Percentiles rank a stretch among this genome's conserved stretches.
phyloP scores from a whole-genome alignment of 2,329 filamentous ascomycete genomes.

The Alternaria tenuissima region DNA sequence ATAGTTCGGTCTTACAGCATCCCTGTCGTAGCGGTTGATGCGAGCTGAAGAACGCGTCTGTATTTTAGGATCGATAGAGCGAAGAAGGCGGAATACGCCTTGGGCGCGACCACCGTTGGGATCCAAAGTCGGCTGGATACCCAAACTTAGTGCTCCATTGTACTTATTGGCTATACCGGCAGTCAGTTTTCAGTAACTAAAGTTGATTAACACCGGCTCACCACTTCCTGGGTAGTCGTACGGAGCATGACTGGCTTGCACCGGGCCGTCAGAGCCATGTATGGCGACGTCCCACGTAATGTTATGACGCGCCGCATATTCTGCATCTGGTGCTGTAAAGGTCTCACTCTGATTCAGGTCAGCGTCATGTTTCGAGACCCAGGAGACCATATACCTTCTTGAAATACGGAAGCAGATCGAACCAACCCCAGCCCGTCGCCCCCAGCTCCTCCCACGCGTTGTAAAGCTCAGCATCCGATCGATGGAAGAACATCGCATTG shows the following conservation, averaged over 20 bases:
- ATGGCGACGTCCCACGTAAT: conserved; percentile 32
- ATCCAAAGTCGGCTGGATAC: conserved; percentile 24
- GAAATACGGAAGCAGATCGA: conserved; percentile 53
- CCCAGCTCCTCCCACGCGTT: conserved; percentile 66
- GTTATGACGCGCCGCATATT: conserved; percentile 24
- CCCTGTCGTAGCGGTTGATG: conserved; percentile 42
- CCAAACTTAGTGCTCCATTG: conserved; percentile 22
- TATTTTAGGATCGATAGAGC: conserved; percentile 37
- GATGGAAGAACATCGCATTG: conserved; percentile 49
- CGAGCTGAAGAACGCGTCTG: conserved; percentile 42
- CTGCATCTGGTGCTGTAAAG: conserved; percentile 26
- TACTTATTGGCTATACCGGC: conserved; percentile 27
- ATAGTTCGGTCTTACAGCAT: conserved; percentile 39
- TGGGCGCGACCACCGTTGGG: conserved; percentile 34
- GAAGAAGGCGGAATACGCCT: conserved; percentile 44
- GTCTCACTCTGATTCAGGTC: conserved; percentile 28
- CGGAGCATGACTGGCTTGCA: conserved; percentile 33
- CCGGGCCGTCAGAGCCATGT: conserved; percentile 31
- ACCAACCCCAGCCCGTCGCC: conserved; percentile 66
- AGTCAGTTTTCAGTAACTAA: not conserved
- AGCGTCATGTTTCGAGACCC: conserved; percentile 52
- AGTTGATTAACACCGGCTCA: conserved; percentile 5
- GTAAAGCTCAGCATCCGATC: conserved; percentile 41
- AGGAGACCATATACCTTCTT: conserved; percentile 48
- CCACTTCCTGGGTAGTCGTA: conserved; percentile 37